Evolutionary conservation across 306 rosid genomes (phyloP).

Genomic region (Dalbergia cochinchinensis): DNA sequence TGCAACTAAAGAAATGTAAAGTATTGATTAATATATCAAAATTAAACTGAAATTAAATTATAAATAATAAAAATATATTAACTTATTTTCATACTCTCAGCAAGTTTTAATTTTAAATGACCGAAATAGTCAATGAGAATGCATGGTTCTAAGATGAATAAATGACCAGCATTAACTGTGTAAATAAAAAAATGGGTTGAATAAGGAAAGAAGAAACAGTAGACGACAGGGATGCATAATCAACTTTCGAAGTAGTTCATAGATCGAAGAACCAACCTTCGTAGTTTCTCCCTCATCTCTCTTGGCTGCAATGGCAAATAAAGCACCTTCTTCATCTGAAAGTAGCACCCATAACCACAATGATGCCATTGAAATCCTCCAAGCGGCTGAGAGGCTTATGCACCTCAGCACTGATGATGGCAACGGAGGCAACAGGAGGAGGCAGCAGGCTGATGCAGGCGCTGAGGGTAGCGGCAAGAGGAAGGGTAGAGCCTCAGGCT

Average conservation of each 20-base stretch:
- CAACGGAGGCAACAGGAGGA: constrained; percentile 12
- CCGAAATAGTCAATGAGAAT: too few species aligned
- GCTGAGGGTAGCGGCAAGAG: constrained; percentile 13
- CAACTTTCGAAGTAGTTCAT: too few species aligned
- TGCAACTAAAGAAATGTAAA: too few species aligned
- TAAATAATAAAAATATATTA: too few species aligned
- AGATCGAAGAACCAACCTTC: constrained; percentile 28
- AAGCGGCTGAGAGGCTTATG: constrained; percentile 56
- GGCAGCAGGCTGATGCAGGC: not conserved
- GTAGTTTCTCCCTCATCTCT: constrained; percentile 22
- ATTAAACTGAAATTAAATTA: too few species aligned
- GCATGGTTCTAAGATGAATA: too few species aligned
- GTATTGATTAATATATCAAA: too few species aligned
- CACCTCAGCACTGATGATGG: constrained; percentile 43
- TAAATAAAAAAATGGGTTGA: too few species aligned
- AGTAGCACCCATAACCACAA: not conserved
- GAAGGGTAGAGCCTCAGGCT: not conserved
- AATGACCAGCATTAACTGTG: too few species aligned
- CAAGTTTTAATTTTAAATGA: too few species aligned
- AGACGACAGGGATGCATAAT: not conserved
- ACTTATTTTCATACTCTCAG: too few species aligned
- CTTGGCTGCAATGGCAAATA: constrained; percentile 12
- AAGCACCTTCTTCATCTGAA: not conserved
- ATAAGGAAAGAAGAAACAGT: not conserved
- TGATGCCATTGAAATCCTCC: constrained; percentile 38